A percentile compares a stretch with the other conserved stretches of the same genome.
Conservation (phyloP, 352 stramenopile genomes). For the Poterioochromonas sp. region DNA sequence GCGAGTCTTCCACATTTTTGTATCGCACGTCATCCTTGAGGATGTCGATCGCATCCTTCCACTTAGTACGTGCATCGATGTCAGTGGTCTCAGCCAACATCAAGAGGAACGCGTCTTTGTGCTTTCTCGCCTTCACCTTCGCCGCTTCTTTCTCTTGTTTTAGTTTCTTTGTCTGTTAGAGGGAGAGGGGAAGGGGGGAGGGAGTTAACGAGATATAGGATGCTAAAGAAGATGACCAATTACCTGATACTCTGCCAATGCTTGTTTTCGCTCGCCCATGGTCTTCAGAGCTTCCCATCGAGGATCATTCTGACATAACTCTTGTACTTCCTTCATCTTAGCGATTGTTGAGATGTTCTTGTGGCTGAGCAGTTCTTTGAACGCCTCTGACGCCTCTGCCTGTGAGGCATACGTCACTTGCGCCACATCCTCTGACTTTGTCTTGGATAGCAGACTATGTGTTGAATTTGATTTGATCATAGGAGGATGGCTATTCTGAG, state of each 20-base stretch:
- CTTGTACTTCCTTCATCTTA: slow-evolving; percentile 42
- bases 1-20: slow-evolving; percentile 42
- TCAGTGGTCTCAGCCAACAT: slow-evolving; percentile 46
- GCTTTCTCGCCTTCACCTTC: slow-evolving; percentile 41
- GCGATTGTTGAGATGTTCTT: slow-evolving; percentile 40
- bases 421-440: not conserved
- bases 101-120: slow-evolving; percentile 44
- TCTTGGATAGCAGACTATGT: too few relatives aligned
- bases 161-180: slow-evolving; percentile 2
- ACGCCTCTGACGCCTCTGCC: slow-evolving; percentile 42
- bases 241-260: slow-evolving; percentile 46
- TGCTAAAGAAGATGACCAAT: too few relatives aligned
- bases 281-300: slow-evolving; percentile 43
- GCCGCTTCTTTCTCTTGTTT: slow-evolving; percentile 47
- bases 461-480: too few relatives aligned
- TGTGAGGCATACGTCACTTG: slow-evolving; percentile 37
- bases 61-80: slow-evolving; percentile 43
- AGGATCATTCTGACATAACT: slow-evolving; percentile 40
- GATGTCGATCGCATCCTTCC: slow-evolving; percentile 41
- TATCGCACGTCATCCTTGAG: slow-evolving; percentile 44
- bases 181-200: not conserved
- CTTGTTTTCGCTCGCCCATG: slow-evolving; percentile 36
- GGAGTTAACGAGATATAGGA: not conserved
- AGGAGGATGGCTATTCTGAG: too few relatives aligned
- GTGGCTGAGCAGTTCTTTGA: slow-evolving; percentile 41